Base-by-base conservation (phyloP, 78 protist species). In the Pelomyxa schiedti region DNA sequence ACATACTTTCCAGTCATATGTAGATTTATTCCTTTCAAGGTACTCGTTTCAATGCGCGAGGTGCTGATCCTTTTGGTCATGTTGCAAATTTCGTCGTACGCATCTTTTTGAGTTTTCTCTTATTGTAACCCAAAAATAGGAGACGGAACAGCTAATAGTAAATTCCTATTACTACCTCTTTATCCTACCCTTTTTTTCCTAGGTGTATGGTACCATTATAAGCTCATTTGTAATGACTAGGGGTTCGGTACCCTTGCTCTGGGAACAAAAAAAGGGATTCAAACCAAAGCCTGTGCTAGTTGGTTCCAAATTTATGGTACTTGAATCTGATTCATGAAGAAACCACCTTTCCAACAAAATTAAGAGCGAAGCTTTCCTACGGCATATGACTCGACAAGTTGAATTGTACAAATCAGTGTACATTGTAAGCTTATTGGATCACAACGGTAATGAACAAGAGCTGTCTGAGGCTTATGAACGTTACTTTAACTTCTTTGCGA, bases 231-330 rank as follows among this genome's bases (percentile, higher is more conserved):
- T 85, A 1, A 82, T 80, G 30, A 52, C 76, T 16, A 52, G 89
- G 41, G 89, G 89, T 1, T 73, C 81, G 3, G 72, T 85, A 16
- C 89, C 89, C 35, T 42, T 85, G 41, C 28, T 85, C 7, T 85
- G 89, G 89, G 73, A 75, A 2, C 89, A 85, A 39, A 64, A 8
- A 39, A 79, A 79, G 26, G 84, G 77, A 5, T 35, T 79, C 0
- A 79, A 79, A 42, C 84, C 84, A 35, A 70, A 42, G 67, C 84
- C 84, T 4, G 29, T 72, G 0, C 80, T 79, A 0, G 77, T 67
- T 36, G 41, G 75, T 63, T 30, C 40, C 5, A 35, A 28, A 53
- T 26, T 53, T 35, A 30, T 78, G 8, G 16, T 5, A 37, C 47
- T 3, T 5, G 35, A 37, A 6, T 6, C 40, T 9, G 39, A 67